phyloP scores from a whole-genome alignment of 345 rosid genomes.

The Microthlaspi erraticum region DNA sequence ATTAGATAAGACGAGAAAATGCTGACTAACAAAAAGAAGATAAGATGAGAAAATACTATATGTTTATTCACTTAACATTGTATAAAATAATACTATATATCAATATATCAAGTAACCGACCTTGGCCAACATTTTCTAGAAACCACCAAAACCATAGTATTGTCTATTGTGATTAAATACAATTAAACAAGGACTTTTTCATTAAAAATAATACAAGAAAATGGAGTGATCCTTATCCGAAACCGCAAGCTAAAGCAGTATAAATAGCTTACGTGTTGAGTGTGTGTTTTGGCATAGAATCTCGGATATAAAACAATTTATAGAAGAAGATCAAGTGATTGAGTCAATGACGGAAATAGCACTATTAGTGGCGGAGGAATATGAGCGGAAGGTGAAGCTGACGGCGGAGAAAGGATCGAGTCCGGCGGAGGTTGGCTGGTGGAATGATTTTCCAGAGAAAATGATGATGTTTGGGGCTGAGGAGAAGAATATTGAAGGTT shows the following conservation, averaged over 20 bases:
- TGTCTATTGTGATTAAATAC: neutral
- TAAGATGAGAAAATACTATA: too few relatives aligned
- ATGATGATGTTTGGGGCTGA: conserved; percentile 13
- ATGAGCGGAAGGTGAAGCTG: conserved; percentile 27
- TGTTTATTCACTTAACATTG: too few relatives aligned
- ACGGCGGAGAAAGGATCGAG: conserved; percentile 18
- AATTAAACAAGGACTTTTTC: neutral
- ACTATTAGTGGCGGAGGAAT: conserved; percentile 39
- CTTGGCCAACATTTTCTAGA: conserved; percentile 24
- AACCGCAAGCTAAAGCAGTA: conserved; percentile 18
- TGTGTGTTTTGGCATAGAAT: neutral
- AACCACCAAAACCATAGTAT: conserved; percentile 33
- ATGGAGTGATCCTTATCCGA: conserved; percentile 34
- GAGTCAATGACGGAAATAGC: conserved; percentile 39
- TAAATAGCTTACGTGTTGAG: conserved; percentile 16
- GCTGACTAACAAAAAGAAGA: too few relatives aligned
- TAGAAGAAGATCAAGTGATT: conserved; percentile 8
- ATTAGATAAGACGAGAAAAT: too few relatives aligned
- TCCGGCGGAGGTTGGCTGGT: conserved; percentile 11
- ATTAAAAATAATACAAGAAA: neutral
- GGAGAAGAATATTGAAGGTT: conserved; percentile 25
- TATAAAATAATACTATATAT: neutral
- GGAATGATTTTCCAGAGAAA: conserved; percentile 22
- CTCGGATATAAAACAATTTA: neutral
- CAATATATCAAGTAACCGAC: conserved; percentile 32